Evolutionary conservation across 2,329 filamentous ascomycete species (phyloP), one percentile per base, ranked within the genome.

Genomic region (Fusarium lateritium): DNA sequence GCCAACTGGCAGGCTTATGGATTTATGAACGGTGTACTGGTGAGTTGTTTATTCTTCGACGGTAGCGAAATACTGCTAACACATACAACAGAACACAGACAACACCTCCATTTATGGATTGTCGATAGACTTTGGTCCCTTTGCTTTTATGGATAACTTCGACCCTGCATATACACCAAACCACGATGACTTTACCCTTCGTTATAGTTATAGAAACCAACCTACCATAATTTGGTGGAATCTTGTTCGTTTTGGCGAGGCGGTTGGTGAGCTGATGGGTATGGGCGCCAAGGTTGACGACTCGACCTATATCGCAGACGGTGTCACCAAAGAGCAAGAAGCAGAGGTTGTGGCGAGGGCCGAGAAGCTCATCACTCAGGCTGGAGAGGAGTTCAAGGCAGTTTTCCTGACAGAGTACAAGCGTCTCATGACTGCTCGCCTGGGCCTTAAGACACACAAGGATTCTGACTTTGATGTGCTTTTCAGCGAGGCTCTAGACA

Each of bases 141-240:
- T 99, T 75, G 96, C 96, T 7, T 99, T 99, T 79, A 91, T 99
- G 83, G 96, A 99, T 78, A 94, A 94, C 76, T 99, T 98, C 75
- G 95, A 99, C 75, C 95, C 95, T 0, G 84, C 86, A 17, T 99
- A 98, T 79, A 99, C 96, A 0, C 96, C 96, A 2, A 99, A 99
- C 76, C 96, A 99, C 78, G 96, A 99, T 79, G 96, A 99, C 76
- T 86, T 92, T 76, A 87, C 92, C 82, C 83, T 97, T 31, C 89
- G 96, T 46, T 99, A 99, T 78, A 91, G 90, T 70, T 99, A 98
- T 83, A 91, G 91, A 71, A 97, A 97, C 77, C 96, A 99, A 77
- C 94, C 96, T 0, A 94, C 91, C 43, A 92, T 99, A 59, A 96
- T 99, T 76, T 99, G 96, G 96, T 99, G 96, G 96, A 98, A 98